Evolutionary conservation across 2,329 filamentous ascomycete species (phyloP).

Genomic region (Aureobasidium vineae): DNA sequence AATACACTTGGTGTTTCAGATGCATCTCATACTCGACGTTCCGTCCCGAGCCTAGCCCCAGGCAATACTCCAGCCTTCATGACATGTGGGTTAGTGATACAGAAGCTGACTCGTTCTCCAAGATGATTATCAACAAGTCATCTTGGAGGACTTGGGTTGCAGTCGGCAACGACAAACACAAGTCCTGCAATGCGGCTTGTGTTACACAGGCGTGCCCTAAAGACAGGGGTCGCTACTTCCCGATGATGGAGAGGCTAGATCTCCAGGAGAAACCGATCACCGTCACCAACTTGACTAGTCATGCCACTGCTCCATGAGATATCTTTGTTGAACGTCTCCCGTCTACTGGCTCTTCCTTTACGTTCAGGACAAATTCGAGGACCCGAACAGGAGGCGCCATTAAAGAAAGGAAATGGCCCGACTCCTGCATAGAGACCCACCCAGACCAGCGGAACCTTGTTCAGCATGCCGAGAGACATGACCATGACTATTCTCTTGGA

Average conservation of each 20-base stretch:
- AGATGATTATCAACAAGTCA: neutral
- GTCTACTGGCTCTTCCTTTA: neutral
- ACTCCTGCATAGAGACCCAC: constrained; percentile 20
- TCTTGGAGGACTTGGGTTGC: neutral
- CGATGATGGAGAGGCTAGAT: neutral
- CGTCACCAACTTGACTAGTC: neutral
- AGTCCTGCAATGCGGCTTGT: neutral
- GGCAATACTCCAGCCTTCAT: neutral
- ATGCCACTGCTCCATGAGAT: neutral
- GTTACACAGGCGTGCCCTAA: neutral
- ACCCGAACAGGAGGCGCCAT: no score
- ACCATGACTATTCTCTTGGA: neutral
- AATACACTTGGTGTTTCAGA: constrained; percentile 19
- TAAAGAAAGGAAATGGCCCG: neutral
- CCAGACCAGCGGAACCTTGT: neutral
- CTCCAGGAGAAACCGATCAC: neutral
- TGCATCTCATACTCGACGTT: constrained; percentile 3
- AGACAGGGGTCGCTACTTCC: neutral
- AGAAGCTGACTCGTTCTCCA: neutral
- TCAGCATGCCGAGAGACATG: neutral
- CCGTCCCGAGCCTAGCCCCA: neutral
- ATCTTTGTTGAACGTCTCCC: neutral
- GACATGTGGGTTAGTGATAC: neutral
- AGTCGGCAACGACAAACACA: neutral
- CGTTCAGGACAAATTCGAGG: neutral